Percentiles rank a stretch among this genome's conserved stretches.
Conservation (phyloP, 2,329 filamentous ascomycete species). For the Venturia asperata region DNA sequence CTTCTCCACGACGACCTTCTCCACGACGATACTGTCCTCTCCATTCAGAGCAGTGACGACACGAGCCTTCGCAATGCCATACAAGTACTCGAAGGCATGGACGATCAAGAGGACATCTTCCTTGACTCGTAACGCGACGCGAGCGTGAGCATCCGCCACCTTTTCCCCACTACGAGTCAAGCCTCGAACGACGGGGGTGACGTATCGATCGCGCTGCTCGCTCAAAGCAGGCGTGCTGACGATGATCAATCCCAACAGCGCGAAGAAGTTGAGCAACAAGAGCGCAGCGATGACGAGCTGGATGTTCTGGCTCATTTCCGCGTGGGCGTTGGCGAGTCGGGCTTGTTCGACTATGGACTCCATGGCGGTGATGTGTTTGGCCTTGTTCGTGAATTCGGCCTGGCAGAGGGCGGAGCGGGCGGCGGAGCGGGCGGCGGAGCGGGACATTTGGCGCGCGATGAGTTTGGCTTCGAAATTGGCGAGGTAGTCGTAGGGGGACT, state of each 20-base stretch:
- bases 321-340: not conserved
- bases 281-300: not conserved
- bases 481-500: not conserved
- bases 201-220: not conserved
- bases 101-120: not conserved
- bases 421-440: not conserved
- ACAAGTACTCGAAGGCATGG: too few species aligned
- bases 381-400: not conserved
- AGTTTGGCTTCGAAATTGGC: not conserved
- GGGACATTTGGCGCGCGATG: not conserved
- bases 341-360: not conserved
- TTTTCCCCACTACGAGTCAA: not conserved
- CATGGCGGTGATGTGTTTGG: not conserved
- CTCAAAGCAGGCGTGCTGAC: not conserved
- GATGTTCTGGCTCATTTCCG: not conserved
- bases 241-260: not conserved
- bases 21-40: too few species aligned
- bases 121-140: too few species aligned
- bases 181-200: not conserved
- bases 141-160: not conserved
- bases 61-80: not conserved
- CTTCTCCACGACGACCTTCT: too few species aligned
- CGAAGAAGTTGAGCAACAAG: not conserved
- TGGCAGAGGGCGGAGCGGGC: not conserved
- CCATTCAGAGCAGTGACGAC: not conserved